Evolutionary conservation across 108 stramenopile genomes (phyloP).

Genomic region (Skeletonema grethae): DNA sequence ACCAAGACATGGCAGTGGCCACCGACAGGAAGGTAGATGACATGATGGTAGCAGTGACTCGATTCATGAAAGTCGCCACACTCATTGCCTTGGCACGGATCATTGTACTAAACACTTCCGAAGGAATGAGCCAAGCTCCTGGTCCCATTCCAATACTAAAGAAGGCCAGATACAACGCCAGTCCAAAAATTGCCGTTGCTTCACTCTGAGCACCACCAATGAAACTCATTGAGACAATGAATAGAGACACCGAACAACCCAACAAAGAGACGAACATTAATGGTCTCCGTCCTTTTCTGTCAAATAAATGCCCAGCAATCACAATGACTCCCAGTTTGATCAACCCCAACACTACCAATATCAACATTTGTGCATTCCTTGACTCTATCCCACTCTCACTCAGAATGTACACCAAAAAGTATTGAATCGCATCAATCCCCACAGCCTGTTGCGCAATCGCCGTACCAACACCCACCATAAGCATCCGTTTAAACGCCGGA

Average conservation of each 20-base stretch:
- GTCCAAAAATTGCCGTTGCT: slow-evolving; percentile 46
- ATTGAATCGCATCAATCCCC: slow-evolving; percentile 88
- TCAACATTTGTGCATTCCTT: slow-evolving; percentile 44
- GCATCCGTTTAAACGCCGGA: slow-evolving; percentile 79
- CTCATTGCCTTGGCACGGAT: slow-evolving; percentile 91
- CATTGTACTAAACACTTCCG: slow-evolving; percentile 82
- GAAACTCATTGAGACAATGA: slow-evolving; percentile 46
- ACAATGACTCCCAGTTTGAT: slow-evolving; percentile 67
- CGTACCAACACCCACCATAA: slow-evolving; percentile 79
- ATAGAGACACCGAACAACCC: slow-evolving; percentile 46
- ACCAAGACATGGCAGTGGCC: slow-evolving; percentile 62
- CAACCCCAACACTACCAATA: slow-evolving; percentile 68
- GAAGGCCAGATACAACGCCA: slow-evolving; percentile 75
- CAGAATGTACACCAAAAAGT: slow-evolving; percentile 78
- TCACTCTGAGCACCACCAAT: slow-evolving; percentile 19
- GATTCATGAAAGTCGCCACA: slow-evolving; percentile 82
- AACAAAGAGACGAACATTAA: slow-evolving; percentile 68
- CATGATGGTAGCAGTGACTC: slow-evolving; percentile 70
- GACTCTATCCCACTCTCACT: slow-evolving; percentile 64
- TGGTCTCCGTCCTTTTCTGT: slow-evolving; percentile 69
- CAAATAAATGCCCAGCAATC: slow-evolving; percentile 69
- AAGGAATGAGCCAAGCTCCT: slow-evolving; percentile 83
- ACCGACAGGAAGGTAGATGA: slow-evolving; percentile 70
- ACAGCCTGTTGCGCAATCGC: slow-evolving; percentile 87
- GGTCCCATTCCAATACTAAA: slow-evolving; percentile 84